Percentiles rank a stretch among this genome's conserved stretches.
These are phyloP conservation scores for Peterozyma toletana DNA, from an alignment of 805 yeast species.

Conservation along the genomic window DNA sequence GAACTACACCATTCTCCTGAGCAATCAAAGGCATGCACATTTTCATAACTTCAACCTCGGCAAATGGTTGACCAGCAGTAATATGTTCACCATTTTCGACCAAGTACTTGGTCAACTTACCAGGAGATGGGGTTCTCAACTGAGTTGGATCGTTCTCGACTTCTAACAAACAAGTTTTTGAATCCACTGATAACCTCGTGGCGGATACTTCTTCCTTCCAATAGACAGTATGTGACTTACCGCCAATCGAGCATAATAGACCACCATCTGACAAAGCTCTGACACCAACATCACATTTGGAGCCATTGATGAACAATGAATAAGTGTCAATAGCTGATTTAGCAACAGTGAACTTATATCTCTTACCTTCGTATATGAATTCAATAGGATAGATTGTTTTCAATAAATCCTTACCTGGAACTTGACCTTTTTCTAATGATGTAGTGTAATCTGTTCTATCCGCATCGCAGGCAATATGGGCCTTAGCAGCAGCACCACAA, in stretches of 20 bases:
- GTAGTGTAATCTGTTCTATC: conserved; percentile 60
- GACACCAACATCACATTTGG: conserved; percentile 81
- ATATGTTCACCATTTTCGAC: conserved; percentile 96
- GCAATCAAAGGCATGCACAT: conserved; percentile 98
- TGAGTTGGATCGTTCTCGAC: conserved; percentile 98
- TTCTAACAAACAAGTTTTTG: conserved; percentile 90
- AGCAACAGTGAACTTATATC: conserved; percentile 94
- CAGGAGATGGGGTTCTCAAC: conserved; percentile 97
- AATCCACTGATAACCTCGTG: conserved; percentile 89
- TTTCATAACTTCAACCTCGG: conserved; percentile 99
- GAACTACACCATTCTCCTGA: conserved; percentile 88
- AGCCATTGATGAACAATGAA: conserved; percentile 89
- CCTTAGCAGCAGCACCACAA: conserved; percentile 98
- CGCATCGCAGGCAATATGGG: conserved; percentile 71
- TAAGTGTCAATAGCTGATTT: conserved; percentile 81
- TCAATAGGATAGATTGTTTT: conserved; percentile 90
- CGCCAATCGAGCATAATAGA: conserved; percentile 76
- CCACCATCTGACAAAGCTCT: conserved; percentile 94
- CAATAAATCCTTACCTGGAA: conserved; percentile 72
- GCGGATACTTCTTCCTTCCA: conserved; percentile 98
- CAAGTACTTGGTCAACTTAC: conserved; percentile 87
- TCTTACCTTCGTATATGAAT: conserved; percentile 88
- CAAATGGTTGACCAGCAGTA: conserved; percentile 85
- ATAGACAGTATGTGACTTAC: conserved; percentile 90
- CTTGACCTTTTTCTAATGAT: conserved; percentile 93